Percentiles rank a stretch among this genome's conserved stretches.
Conservation (phyloP, 164 flowering plant genomes). For the Amborella trichopoda region DNA sequence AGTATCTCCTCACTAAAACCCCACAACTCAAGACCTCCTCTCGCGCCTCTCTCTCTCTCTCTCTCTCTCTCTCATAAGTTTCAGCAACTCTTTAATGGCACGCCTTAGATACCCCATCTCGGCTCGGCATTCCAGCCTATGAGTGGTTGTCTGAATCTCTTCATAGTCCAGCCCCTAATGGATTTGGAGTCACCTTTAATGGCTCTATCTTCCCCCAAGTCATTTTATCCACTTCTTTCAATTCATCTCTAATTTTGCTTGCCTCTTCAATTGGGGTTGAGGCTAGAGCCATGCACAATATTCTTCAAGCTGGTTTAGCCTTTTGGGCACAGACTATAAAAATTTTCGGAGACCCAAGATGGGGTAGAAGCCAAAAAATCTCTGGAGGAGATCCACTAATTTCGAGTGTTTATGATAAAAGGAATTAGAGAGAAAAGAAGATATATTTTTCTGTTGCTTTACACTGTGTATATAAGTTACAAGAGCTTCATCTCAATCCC, state of each 20-base stretch:
- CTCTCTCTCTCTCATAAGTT: constrained; percentile 31
- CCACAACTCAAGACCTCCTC: constrained; percentile 20
- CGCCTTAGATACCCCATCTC: constrained; percentile 17
- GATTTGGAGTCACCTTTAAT: constrained; percentile 23
- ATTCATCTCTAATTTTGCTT: constrained; percentile 18
- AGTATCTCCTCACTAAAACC: constrained; percentile 13
- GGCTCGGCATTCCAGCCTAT: constrained; percentile 29
- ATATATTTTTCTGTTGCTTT: too few species aligned
- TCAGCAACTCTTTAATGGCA: constrained; percentile 22
- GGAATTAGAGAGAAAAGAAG: too few species aligned
- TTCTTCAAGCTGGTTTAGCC: constrained; percentile 33
- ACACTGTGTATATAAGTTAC: too few species aligned
- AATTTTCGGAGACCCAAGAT: constrained; percentile 38
- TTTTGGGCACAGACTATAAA: constrained; percentile 45
- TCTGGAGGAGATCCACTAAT: too few species aligned
- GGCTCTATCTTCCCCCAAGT: constrained; percentile 35
- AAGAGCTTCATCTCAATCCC: too few species aligned
- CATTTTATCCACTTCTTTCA: constrained; percentile 27
- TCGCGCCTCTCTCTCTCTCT: constrained; percentile 23
- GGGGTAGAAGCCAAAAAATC: constrained; percentile 45
- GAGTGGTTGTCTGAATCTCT: constrained; percentile 48
- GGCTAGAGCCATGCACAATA: constrained; percentile 36
- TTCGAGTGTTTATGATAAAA: too few species aligned
- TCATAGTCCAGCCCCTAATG: constrained; percentile 27
- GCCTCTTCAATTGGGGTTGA: constrained; percentile 27